Evolutionary conservation across 768 basidiomycete genomes (phyloP).

Genomic region (Leccinum longicurvipes): DNA sequence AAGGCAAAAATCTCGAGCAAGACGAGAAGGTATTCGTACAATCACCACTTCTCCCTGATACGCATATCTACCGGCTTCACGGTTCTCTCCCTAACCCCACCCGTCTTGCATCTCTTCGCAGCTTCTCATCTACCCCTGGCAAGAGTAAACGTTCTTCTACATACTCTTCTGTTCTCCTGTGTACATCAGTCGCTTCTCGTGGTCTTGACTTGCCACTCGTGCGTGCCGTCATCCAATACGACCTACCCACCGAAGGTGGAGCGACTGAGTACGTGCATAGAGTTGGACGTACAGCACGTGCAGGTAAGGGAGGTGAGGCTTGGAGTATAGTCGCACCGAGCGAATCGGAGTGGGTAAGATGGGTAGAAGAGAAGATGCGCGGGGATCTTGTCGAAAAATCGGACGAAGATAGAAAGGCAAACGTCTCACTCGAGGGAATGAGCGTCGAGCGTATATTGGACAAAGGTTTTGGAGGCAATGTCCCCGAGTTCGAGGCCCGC

Average conservation of each 20-base stretch:
- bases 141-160: conserved; percentile 31
- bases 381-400: conserved; percentile 37
- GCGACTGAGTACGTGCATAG: conserved; percentile 96
- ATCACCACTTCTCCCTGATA: conserved; percentile 77
- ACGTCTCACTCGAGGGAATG: conserved; percentile 54
- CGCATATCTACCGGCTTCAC: conserved; percentile 85
- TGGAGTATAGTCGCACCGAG: conserved; percentile 90
- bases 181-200: conserved; percentile 97
- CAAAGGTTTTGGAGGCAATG: conserved; percentile 84
- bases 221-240: conserved; percentile 91
- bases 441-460: conserved; percentile 68
- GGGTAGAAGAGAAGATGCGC: conserved; percentile 84
- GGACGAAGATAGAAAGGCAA: conserved; percentile 32
- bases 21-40: conserved; percentile 49
- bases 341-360: conserved; percentile 86
- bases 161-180: conserved; percentile 74
- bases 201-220: conserved; percentile 96
- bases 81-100: conserved; percentile 82
- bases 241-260: conserved; percentile 96
- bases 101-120: conserved; percentile 79
- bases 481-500: conserved; percentile 75
- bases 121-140: conserved; percentile 56
- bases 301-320: conserved; percentile 92
- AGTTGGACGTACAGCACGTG: conserved; percentile 95
- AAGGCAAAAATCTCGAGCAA: conserved; percentile 26